A percentile compares a stretch with the other conserved stretches of the same genome.
phyloP scores from a whole-genome alignment of 139 green algal species.

The Choricystis sp. region DNA sequence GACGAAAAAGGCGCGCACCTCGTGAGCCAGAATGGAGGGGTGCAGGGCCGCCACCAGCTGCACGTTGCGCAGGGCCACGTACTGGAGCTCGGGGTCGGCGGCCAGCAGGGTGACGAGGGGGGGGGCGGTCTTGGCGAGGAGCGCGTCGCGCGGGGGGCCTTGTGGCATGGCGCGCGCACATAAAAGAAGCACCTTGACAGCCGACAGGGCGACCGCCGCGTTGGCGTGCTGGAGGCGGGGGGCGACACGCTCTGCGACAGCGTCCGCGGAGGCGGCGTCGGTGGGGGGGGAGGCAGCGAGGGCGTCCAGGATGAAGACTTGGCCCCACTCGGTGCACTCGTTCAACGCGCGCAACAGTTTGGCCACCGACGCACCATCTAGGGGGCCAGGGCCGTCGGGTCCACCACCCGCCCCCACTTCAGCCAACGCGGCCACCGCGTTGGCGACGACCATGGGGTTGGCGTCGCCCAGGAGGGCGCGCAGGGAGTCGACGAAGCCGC shows the following conservation, averaged over 20 bases:
- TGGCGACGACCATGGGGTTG: conserved; percentile 99
- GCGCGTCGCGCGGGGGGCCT: conserved; percentile 37
- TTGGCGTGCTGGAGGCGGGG: conserved; percentile 98
- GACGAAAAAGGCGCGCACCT: conserved; percentile 98
- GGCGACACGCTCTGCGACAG: conserved; percentile 85
- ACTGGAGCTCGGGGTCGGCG: conserved; percentile 90
- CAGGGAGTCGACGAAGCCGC: conserved; percentile 90
- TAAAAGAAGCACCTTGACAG: conserved; percentile 70
- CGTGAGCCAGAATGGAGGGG: conserved; percentile 60
- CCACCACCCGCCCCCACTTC: conserved; percentile 88
- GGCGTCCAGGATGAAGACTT: conserved; percentile 96
- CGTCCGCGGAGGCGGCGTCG: conserved; percentile 63
- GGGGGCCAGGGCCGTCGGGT: not conserved
- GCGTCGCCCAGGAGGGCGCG: conserved; percentile 81
- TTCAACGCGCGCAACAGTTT: conserved; percentile 89
- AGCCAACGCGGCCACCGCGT: conserved; percentile 83
- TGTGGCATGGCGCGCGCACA: conserved; percentile 29
- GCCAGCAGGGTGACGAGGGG: conserved; percentile 93
- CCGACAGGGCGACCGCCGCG: conserved; percentile 86
- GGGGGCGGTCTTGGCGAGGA: conserved; percentile 86
- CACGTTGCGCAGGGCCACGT: conserved; percentile 97
- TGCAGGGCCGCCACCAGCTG: conserved; percentile 82
- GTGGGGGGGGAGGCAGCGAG: conserved; percentile 34
- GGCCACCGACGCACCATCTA: conserved; percentile 35
- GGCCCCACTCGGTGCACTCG: conserved; percentile 97